A percentile compares a stretch with the other conserved stretches of the same genome.
phyloP scores from a whole-genome alignment of 257 asterid genomes.

The Solanum etuberosum region DNA sequence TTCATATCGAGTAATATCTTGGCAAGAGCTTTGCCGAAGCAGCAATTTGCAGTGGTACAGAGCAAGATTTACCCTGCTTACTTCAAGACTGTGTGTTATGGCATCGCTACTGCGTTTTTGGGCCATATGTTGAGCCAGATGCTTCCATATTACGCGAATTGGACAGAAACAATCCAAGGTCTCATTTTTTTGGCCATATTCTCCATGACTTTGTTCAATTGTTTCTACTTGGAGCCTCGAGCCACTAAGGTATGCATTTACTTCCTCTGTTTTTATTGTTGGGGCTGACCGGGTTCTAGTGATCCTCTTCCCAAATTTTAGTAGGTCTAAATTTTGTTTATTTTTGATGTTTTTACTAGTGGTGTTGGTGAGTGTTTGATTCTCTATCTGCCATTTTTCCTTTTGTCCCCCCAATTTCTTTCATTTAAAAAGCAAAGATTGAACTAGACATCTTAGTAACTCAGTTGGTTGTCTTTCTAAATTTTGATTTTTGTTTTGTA shows the following conservation, averaged over 20 bases:
- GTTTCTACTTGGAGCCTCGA: slow-evolving; percentile 52
- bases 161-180: slow-evolving; percentile 19
- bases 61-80: slow-evolving; percentile 68
- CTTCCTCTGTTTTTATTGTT: too few species aligned
- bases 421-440: too few species aligned
- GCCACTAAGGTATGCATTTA: slow-evolving; percentile 47
- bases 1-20: slow-evolving; percentile 55
- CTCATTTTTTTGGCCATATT: slow-evolving; percentile 30
- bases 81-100: slow-evolving; percentile 50
- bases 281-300: too few species aligned
- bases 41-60: slow-evolving; percentile 62
- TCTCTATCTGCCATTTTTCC: too few species aligned
- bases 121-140: slow-evolving; percentile 39
- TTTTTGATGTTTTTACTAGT: too few species aligned
- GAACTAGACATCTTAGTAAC: too few species aligned
- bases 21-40: slow-evolving; percentile 52
- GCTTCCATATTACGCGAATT: background rate
- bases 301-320: too few species aligned
- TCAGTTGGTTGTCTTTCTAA: too few species aligned
- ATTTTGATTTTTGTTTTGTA: too few species aligned
- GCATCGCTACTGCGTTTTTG: slow-evolving; percentile 38
- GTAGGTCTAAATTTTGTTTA: too few species aligned
- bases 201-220: slow-evolving; percentile 28
- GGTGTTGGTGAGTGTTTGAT: too few species aligned
- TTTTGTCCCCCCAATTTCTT: too few species aligned